Evolutionary conservation across 208 protist genomes (phyloP).

Genomic region (Phytomonas sp.): DNA sequence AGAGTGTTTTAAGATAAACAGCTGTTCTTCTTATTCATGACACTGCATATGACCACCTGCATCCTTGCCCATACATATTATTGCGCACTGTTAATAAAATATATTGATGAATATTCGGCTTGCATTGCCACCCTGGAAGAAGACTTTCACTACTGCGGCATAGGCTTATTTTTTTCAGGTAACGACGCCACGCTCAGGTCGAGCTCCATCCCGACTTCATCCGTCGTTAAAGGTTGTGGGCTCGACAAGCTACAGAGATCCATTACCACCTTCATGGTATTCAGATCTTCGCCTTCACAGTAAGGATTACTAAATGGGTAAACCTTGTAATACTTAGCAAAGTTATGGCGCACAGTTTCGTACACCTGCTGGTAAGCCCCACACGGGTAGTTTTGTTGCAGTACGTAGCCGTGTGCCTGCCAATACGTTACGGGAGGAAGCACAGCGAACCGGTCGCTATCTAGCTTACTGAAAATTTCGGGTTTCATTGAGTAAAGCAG

Average conservation of each 20-base stretch:
- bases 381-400: slow-evolving; percentile 32
- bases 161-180: background rate
- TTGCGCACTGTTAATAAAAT: background rate
- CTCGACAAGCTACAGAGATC: slow-evolving; percentile 22
- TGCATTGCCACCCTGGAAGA: background rate
- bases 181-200: background rate
- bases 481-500: slow-evolving; percentile 1
- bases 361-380: slow-evolving; percentile 30
- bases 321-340: slow-evolving; percentile 59
- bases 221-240: background rate
- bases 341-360: slow-evolving; percentile 47
- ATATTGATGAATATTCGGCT: background rate
- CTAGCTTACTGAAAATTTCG: background rate
- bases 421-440: slow-evolving; percentile 70
- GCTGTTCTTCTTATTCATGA: background rate
- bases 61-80: background rate
- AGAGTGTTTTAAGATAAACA: background rate
- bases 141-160: background rate
- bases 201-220: background rate
- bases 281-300: slow-evolving; percentile 80
- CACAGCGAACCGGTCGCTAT: slow-evolving; percentile 19
- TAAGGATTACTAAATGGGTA: slow-evolving; percentile 78
- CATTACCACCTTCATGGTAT: slow-evolving; percentile 55
- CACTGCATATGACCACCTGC: background rate
- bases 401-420: slow-evolving; percentile 56